Evolutionary conservation across 176 grass and related monocot genomes (phyloP).

Genomic region (Themeda triandra): DNA sequence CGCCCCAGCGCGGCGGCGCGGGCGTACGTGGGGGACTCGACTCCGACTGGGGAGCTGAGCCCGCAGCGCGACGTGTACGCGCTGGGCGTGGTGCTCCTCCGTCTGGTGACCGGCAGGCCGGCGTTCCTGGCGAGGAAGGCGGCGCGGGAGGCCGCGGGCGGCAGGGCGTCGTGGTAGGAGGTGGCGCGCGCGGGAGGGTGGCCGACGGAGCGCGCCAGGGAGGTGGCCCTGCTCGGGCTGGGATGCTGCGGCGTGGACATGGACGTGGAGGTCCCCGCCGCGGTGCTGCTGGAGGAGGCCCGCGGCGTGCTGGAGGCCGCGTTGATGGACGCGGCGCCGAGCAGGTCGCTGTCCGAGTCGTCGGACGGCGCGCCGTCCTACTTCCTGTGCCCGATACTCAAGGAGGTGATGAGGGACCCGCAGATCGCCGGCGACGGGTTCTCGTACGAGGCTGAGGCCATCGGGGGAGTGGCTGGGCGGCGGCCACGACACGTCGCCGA

Average conservation of each 20-base stretch:
- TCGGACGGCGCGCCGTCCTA: constrained; percentile 37
- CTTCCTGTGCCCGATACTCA: constrained; percentile 67
- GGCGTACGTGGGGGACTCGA: constrained; percentile 40
- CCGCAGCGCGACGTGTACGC: constrained; percentile 48
- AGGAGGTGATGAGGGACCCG: constrained; percentile 86
- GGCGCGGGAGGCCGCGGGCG: constrained; percentile 38
- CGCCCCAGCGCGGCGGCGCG: constrained; percentile 7
- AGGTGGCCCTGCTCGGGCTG: constrained; percentile 45
- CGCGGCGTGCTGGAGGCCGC: constrained; percentile 27
- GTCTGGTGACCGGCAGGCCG: constrained; percentile 43
- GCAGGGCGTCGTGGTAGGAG: not conserved
- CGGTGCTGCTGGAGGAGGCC: constrained; percentile 31
- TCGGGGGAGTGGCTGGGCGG: constrained; percentile 54
- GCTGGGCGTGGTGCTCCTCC: constrained; percentile 56
- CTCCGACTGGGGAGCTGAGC: constrained; percentile 36
- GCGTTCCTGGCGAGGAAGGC: constrained; percentile 38
- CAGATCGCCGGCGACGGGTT: constrained; percentile 86
- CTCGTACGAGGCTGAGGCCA: constrained; percentile 80
- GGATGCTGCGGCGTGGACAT: constrained; percentile 34
- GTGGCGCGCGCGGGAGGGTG: constrained; percentile 17
- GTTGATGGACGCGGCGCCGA: constrained; percentile 12
- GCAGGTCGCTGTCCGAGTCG: constrained; percentile 34
- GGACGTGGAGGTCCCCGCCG: not conserved
- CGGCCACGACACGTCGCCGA: constrained; percentile 69
- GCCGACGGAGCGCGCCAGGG: constrained; percentile 33